These are phyloP conservation scores for Sugiyamaella lignohabitans DNA, from an alignment of 805 yeast genomes.

Conservation along the genomic window DNA sequence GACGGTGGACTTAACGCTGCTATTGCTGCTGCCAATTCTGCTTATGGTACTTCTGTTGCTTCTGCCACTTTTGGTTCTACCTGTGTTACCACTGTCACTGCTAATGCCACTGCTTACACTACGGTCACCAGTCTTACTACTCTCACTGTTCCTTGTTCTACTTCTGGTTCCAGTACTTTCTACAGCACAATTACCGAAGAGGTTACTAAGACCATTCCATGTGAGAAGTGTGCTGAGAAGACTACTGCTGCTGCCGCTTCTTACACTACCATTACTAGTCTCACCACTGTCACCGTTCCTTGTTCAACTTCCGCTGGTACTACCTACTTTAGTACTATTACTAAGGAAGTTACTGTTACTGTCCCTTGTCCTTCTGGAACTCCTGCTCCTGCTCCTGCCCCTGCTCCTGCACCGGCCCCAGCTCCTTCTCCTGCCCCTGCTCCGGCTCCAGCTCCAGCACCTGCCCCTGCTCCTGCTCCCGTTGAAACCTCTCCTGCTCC, in stretches of 20 bases:
- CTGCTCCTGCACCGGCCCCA: constrained; percentile 3
- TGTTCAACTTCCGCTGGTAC: constrained; percentile 5
- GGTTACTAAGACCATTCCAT: constrained; percentile 7
- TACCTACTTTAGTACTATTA: constrained; percentile 4
- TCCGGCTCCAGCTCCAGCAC: constrained; percentile 8
- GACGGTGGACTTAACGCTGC: constrained; percentile 7
- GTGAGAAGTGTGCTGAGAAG: constrained; percentile 1
- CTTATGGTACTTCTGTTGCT: constrained; percentile 4
- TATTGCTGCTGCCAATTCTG: constrained; percentile 9
- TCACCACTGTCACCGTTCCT: constrained; percentile 7
- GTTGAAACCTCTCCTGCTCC: constrained; percentile 1
- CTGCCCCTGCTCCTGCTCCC: not conserved
- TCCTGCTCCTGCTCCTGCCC: constrained; percentile 1
- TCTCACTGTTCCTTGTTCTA: constrained; percentile 9
- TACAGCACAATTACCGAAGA: constrained; percentile 5
- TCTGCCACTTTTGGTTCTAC: constrained; percentile 4
- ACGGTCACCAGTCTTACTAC: constrained; percentile 3
- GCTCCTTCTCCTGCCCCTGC: constrained; percentile 38
- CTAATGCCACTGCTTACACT: constrained; percentile 1
- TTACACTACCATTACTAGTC: constrained; percentile 5
- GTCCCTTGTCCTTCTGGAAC: constrained; percentile 10
- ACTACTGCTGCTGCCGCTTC: not conserved
- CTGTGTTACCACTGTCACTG: constrained; percentile 5
- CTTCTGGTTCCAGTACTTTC: constrained; percentile 2
- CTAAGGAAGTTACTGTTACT: constrained; percentile 15